Base-by-base conservation (phyloP, 2,329 filamentous ascomycete species). In the Aspergillus sp. region DNA sequence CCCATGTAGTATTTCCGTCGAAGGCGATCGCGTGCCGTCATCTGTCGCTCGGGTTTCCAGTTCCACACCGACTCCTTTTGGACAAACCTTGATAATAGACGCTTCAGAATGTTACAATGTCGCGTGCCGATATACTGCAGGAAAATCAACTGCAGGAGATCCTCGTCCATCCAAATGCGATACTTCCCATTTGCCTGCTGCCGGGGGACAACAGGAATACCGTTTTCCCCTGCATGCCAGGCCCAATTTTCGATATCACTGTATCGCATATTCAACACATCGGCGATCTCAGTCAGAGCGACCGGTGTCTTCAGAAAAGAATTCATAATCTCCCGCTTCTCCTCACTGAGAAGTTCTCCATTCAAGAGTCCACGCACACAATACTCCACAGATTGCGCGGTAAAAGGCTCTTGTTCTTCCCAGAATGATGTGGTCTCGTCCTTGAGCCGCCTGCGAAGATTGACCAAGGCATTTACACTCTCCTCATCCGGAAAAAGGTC, bases 111-210 rank as follows among this genome's bases (percentile, higher is more conserved):
- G 9, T 71, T 69, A 55, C 74, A 77, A 60, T 78, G 70, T 17
- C 65, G 63, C 28, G 78, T 69, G 2, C 76, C 78, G 39, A 81
- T 77, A 58, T 75, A 79, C 55, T 81, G 78, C 13, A 79, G 72
- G 58, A 81, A 80, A 12, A 81, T 75, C n/a, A 77, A 74, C 62
- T 81, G 78, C 15, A 81, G 67, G 10, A 81, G 74, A 52, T 81
- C 79, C 57, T 81, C 78, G 58, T 81, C 78, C 70, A 79, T 78
- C 74, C 79, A 79, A 55, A 80, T 78, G 1, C 78, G 72, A 60
- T 79, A 81, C 59, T 79, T 80, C 1, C 79, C 79, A 55, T 80
- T 81, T 23, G 78, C 62, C 38, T 79, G 76, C 39, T 74, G 76
- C 8, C 77, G 76, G 28, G 78, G 78, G 55, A 79, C 66, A 21